A percentile compares a stretch with the other conserved stretches of the same genome.
Evolutionary conservation across 768 basidiomycete species (phyloP).

Genomic region (Trichaptum fuscoviolaceum): DNA sequence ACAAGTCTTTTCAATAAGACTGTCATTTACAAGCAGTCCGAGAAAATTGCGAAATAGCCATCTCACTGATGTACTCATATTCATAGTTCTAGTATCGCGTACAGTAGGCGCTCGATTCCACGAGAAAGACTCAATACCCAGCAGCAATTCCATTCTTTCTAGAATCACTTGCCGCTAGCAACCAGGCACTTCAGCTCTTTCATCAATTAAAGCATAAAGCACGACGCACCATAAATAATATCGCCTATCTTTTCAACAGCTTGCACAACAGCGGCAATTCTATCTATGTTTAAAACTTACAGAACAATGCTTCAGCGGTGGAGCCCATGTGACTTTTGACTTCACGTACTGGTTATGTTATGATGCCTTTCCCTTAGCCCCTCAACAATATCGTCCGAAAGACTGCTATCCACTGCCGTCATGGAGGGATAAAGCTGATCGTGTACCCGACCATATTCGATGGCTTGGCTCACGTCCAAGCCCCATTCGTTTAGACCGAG

Average conservation of each 20-base stretch:
- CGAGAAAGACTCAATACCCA: conserved; percentile 50
- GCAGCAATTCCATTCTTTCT: conserved; percentile 88
- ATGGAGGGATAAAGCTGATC: conserved; percentile 73
- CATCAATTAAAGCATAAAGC: background rate
- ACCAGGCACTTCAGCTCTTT: conserved; percentile 2
- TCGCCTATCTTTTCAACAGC: conserved; percentile 49
- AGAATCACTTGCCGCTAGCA: conserved; percentile 79
- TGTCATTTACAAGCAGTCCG: too few species aligned
- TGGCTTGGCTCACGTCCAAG: conserved; percentile 68
- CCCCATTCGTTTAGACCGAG: conserved; percentile 79
- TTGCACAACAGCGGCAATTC: conserved; percentile 79
- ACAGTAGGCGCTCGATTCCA: too few species aligned
- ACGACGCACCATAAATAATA: conserved; percentile 55
- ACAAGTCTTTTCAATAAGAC: too few species aligned
- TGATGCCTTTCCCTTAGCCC: conserved; percentile 62
- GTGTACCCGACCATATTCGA: conserved; percentile 83
- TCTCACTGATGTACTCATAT: too few species aligned
- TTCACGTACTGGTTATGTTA: conserved; percentile 52
- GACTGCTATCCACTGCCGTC: conserved; percentile 58
- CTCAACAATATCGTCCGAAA: conserved; percentile 50
- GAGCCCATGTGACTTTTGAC: background rate
- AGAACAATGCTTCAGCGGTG: background rate
- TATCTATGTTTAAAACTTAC: conserved; percentile 50
- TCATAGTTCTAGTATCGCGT: too few species aligned
- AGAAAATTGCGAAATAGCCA: too few species aligned